phyloP scores from a whole-genome alignment of 768 basidiomycete genomes.

The Rhizopogon vinicolor region DNA sequence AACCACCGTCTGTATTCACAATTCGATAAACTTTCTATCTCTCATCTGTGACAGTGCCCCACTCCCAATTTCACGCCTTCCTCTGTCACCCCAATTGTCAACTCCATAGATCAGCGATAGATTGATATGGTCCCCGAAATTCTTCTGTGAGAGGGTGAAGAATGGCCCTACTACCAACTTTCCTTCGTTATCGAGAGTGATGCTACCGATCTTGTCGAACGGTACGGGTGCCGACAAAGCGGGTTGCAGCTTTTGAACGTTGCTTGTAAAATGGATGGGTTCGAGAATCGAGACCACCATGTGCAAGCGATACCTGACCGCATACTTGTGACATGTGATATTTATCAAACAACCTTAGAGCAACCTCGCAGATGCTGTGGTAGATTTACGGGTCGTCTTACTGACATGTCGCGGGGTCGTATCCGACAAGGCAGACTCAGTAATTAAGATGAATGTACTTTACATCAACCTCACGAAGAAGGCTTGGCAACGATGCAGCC shows the following conservation, averaged over 20 bases:
- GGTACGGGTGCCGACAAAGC: background rate
- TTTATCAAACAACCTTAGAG: too few species aligned
- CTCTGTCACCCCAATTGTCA: background rate
- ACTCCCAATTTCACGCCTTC: background rate
- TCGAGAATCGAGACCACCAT: too few species aligned
- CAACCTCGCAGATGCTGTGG: too few species aligned
- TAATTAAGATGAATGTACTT: background rate
- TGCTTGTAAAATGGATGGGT: too few species aligned
- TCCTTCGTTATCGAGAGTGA: background rate
- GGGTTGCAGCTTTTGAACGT: background rate
- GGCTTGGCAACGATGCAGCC: constrained; percentile 12
- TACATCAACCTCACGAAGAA: background rate
- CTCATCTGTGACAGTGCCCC: background rate
- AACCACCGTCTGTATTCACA: too few species aligned
- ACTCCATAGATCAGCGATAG: background rate
- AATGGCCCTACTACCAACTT: background rate
- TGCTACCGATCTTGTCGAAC: background rate
- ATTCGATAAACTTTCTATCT: background rate
- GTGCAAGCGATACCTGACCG: too few species aligned
- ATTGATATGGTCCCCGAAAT: background rate
- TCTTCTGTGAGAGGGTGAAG: background rate
- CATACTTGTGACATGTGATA: too few species aligned
- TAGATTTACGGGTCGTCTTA: too few species aligned
- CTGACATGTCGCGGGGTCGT: too few species aligned
- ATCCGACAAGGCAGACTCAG: too few species aligned